Evolutionary conservation across 1,284 basidiomycete genomes (phyloP).

Genomic region (Tylopilus sp.): DNA sequence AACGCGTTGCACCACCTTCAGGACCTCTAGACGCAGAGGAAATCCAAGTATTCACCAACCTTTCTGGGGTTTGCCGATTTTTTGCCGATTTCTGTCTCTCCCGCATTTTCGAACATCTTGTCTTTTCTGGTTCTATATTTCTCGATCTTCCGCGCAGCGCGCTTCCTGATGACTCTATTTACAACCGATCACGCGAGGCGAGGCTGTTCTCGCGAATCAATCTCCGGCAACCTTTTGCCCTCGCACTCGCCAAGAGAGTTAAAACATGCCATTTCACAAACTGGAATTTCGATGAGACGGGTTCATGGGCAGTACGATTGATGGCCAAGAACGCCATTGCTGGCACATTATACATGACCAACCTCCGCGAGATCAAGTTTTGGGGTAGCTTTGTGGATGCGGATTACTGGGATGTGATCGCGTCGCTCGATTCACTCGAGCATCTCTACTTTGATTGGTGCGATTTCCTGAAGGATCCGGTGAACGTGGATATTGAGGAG

Average conservation of each 20-base stretch:
- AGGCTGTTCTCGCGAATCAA: slow-evolving; percentile 27
- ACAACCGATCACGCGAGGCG: not conserved
- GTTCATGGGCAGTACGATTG: not conserved
- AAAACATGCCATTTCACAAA: slow-evolving; percentile 6
- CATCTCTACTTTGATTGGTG: not conserved
- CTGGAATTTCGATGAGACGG: not conserved
- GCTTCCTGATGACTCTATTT: not conserved
- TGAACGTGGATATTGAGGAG: not conserved
- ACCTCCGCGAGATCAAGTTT: not conserved
- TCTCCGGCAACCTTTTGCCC: slow-evolving; percentile 24
- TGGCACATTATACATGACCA: not conserved
- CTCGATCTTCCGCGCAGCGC: not conserved
- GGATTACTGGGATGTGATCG: not conserved
- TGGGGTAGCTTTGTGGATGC: not conserved
- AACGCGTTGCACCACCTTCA: slow-evolving; percentile 26
- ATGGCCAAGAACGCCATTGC: not conserved
- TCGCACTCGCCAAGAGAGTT: slow-evolving; percentile 27
- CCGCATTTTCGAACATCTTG: slow-evolving; percentile 47
- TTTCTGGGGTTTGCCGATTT: slow-evolving; percentile 56
- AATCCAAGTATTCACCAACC: slow-evolving; percentile 36
- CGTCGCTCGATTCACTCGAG: not conserved
- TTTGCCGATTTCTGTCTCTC: slow-evolving; percentile 51
- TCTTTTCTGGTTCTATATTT: slow-evolving; percentile 32
- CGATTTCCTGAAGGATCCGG: not conserved
- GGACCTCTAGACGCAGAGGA: slow-evolving; percentile 12